These are phyloP conservation scores for Phytophthora nicotianae DNA, from an alignment of 352 stramenopile genomes.

Conservation along the genomic window DNA sequence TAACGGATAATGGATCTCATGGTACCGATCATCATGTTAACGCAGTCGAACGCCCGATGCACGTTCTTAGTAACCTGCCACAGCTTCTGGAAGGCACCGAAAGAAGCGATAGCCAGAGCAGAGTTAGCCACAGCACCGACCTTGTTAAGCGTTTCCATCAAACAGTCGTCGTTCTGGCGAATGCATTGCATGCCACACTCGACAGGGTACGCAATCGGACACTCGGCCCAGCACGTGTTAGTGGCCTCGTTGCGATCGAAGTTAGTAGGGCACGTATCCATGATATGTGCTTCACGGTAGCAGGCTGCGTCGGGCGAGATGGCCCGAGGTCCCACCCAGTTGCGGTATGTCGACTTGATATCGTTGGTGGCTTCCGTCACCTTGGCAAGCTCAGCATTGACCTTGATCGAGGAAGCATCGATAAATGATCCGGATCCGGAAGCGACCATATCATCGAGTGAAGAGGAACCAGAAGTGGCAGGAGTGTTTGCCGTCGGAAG, in stretches of 20 bases:
- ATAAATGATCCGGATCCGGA: constrained; percentile 26
- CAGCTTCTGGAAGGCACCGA: constrained; percentile 39
- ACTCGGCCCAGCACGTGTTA: constrained; percentile 59
- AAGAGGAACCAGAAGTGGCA: constrained; percentile 2
- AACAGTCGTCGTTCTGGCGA: constrained; percentile 62
- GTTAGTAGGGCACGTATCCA: constrained; percentile 41
- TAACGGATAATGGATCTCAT: constrained; percentile 40
- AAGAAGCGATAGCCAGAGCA: constrained; percentile 35
- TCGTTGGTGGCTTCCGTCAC: constrained; percentile 15
- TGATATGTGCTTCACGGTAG: constrained; percentile 51
- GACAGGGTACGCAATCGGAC: constrained; percentile 61
- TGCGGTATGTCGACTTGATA: constrained; percentile 30
- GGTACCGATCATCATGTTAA: constrained; percentile 46
- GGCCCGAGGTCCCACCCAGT: constrained; percentile 41
- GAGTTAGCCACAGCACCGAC: constrained; percentile 35
- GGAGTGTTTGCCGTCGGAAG: background rate
- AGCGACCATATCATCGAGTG: constrained; percentile 15
- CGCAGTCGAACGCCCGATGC: constrained; percentile 44
- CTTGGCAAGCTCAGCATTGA: constrained; percentile 19
- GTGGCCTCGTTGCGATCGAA: constrained; percentile 46
- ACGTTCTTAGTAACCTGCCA: constrained; percentile 38
- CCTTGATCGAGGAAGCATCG: constrained; percentile 5
- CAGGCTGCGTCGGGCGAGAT: constrained; percentile 41
- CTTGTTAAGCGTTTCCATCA: constrained; percentile 40
- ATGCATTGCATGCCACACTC: constrained; percentile 64